Conservation (phyloP, 1,139 yeast genomes). For the Schwanniomyces etchellsii region DNA sequence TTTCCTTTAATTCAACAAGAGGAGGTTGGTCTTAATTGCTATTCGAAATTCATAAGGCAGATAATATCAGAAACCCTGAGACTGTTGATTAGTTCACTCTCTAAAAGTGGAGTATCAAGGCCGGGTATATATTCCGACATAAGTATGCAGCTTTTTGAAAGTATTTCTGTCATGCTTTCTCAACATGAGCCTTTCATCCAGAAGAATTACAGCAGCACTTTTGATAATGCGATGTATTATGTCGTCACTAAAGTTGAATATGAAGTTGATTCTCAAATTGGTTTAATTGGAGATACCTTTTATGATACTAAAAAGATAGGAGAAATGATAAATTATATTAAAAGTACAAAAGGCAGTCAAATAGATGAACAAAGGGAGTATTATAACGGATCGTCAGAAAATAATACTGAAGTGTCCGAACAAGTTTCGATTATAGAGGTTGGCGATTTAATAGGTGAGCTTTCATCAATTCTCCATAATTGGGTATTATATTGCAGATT, state of each 20-base stretch:
- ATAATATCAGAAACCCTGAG: constrained; percentile 80
- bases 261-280: constrained; percentile 90
- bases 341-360: too few species aligned
- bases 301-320: constrained; percentile 65
- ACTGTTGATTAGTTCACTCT: constrained; percentile 40
- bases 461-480: constrained; percentile 71
- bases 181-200: constrained; percentile 82
- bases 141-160: constrained; percentile 73
- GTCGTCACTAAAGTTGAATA: constrained; percentile 72
- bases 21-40: constrained; percentile 68
- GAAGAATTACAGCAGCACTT: constrained; percentile 55
- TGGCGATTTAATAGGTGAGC: constrained; percentile 61
- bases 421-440: constrained; percentile 30
- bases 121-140: constrained; percentile 60
- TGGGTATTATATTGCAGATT: constrained; percentile 86
- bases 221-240: constrained; percentile 50
- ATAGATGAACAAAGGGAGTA: constrained; percentile 8
- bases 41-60: constrained; percentile 80
- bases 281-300: constrained; percentile 81
- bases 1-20: constrained; percentile 82
- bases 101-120: constrained; percentile 29
- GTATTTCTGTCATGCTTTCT: constrained; percentile 73
- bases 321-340: constrained; percentile 51
- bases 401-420: constrained; percentile 5
- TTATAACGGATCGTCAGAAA: constrained; percentile 29